phyloP scores from a whole-genome alignment of 2,329 filamentous ascomycete genomes.

The Lachnellula willkommii region DNA sequence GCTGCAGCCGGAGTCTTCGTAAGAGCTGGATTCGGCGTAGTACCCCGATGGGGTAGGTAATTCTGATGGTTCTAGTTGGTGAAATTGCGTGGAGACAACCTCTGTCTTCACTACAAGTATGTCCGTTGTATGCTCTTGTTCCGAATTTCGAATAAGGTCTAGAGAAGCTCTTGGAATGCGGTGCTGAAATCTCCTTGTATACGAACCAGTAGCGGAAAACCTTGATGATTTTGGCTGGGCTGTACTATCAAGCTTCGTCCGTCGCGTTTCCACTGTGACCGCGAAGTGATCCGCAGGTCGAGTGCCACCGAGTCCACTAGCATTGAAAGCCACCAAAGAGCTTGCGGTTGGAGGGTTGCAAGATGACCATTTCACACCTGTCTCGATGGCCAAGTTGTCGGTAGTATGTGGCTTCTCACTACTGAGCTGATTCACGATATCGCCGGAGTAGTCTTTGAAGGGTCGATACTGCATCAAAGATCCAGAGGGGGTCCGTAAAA shows the following conservation, averaged over 20 bases:
- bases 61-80: slow-evolving; percentile 15
- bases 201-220: slow-evolving; percentile 10
- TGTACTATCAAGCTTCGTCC: slow-evolving; percentile 10
- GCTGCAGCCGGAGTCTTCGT: slow-evolving; percentile 11
- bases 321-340: slow-evolving; percentile 40
- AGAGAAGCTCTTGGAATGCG: slow-evolving; percentile 16
- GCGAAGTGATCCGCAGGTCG: slow-evolving; percentile 60
- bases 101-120: slow-evolving; percentile 15
- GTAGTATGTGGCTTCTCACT: slow-evolving; percentile 14
- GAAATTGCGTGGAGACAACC: slow-evolving; percentile 13
- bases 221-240: slow-evolving; percentile 8
- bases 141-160: slow-evolving; percentile 9
- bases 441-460: slow-evolving; percentile 39
- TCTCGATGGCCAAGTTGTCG: slow-evolving; percentile 24
- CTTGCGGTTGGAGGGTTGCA: slow-evolving; percentile 5
- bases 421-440: slow-evolving; percentile 13
- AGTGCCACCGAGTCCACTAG: slow-evolving; percentile 55
- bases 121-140: background rate
- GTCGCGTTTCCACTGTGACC: slow-evolving; percentile 42
- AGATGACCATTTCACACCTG: slow-evolving; percentile 33
- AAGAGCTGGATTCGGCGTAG: slow-evolving; percentile 9
- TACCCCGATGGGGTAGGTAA: slow-evolving; percentile 21
- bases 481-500: slow-evolving; percentile 32
- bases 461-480: slow-evolving; percentile 47
- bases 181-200: slow-evolving; percentile 14